These are phyloP conservation scores for Penicillium simplicissimum DNA, from an alignment of 495 filamentous ascomycete genomes.

Conservation along the genomic window DNA sequence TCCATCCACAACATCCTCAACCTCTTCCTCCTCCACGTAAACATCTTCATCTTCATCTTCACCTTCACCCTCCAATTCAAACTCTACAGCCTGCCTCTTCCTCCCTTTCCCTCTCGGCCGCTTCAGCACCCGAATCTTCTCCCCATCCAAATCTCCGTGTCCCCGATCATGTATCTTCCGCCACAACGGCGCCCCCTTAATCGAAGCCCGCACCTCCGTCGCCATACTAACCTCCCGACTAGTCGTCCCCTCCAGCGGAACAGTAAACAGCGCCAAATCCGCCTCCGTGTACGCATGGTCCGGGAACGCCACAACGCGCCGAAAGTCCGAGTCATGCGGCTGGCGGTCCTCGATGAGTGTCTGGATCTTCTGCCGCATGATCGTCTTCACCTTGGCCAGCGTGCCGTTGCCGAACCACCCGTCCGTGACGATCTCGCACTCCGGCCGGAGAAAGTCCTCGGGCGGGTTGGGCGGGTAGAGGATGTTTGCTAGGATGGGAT, in stretches of 20 bases:
- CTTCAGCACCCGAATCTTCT: slow-evolving; percentile 14
- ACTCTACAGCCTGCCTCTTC: slow-evolving; percentile 24
- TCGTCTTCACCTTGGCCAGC: slow-evolving; percentile 59
- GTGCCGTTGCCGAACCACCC: slow-evolving; percentile 88
- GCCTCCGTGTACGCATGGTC: slow-evolving; percentile 38
- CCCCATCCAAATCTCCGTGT: slow-evolving; percentile 28
- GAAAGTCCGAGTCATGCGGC: slow-evolving; percentile 54
- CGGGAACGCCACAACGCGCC: slow-evolving; percentile 42
- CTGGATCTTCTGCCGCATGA: slow-evolving; percentile 40
- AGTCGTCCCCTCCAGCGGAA: slow-evolving; percentile 30
- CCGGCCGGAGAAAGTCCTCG: slow-evolving; percentile 37
- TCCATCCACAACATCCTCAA: slow-evolving; percentile 25
- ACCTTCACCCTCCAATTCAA: slow-evolving; percentile 13
- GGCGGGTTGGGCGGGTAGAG: slow-evolving; percentile 27
- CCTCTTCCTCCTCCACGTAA: slow-evolving; percentile 5
- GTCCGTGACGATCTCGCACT: slow-evolving; percentile 60
- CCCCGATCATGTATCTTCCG: slow-evolving; percentile 33
- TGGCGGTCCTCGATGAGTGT: slow-evolving; percentile 42
- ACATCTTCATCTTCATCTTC: slow-evolving; percentile 16
- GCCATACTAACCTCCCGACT: slow-evolving; percentile 36
- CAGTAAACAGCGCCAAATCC: slow-evolving; percentile 31
- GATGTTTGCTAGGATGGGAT: slow-evolving; percentile 46
- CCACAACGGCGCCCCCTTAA: slow-evolving; percentile 42
- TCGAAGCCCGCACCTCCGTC: slow-evolving; percentile 41
- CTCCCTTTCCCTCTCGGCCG: slow-evolving; percentile 14